Evolutionary conservation across 1,284 basidiomycete species (phyloP), one percentile per base, ranked within the genome.

Genomic region (Meira nashicola): DNA sequence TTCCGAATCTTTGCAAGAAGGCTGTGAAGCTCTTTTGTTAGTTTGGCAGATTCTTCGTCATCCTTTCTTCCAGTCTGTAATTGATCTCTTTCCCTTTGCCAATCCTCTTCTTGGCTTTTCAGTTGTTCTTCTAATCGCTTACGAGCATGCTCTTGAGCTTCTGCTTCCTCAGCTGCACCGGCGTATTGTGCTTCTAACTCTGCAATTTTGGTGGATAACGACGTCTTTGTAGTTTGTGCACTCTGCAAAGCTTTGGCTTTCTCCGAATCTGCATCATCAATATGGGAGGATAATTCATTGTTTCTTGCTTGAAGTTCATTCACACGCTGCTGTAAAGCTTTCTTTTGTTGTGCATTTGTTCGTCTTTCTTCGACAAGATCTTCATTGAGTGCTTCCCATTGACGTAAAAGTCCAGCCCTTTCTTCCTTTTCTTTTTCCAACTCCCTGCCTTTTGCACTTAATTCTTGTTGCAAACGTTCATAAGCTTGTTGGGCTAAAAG

Each of bases 301-400:
- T 64, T 62, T 25, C 40, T 55, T 19, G 49, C 53, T 11, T 68
- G 58, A 7, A 73, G 50, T 1, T 57, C 53, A 2, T 61, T 60
- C 2, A 71, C 39, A 39, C 67, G 63, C 1, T 67, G 63, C 17
- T 75, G 68, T 11, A 67, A 55, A 2, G 44, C 37, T 40, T 51
- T 54, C 1, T 62, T 56, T n/a, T 61, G 57, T 0, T 57, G 2
- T 2, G 39, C 46, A 65, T 67, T 74, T 6, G 62, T 66, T 1
- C 59, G 50, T 43, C 72, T 62, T 17, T 65, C 63, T 2, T 62
- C 17, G 6, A 57, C 58, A 3, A 56, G 49, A 28, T 60, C 41
- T 14, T 64, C 70, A 38, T 71, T 67, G 49, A 60, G 59, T 23
- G 64, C 57, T 15, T 76, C 73, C 73, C 73, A 76, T 28, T 74